These are phyloP conservation scores for Apiospora malaysiana DNA, from an alignment of 2,329 filamentous ascomycete genomes.

Conservation along the genomic window DNA sequence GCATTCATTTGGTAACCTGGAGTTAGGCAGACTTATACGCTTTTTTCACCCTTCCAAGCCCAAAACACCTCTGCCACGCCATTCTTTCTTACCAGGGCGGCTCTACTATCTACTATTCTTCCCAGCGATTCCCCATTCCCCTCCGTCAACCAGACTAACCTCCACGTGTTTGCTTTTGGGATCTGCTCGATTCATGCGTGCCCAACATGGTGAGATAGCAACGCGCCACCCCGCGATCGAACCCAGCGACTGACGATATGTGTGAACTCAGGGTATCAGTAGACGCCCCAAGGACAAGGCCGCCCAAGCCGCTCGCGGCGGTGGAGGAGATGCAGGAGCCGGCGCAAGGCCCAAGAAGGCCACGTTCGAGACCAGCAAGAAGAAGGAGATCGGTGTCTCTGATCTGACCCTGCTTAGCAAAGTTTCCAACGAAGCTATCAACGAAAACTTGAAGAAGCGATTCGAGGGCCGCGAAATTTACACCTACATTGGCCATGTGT, in stretches of 20 bases:
- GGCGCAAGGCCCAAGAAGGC: conserved; percentile 86
- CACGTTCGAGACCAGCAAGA: conserved; percentile 93
- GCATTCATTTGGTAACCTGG: conserved; percentile 9
- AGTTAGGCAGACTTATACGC: conserved; percentile 16
- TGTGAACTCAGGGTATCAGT: conserved; percentile 51
- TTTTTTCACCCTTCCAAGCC: conserved; percentile 4
- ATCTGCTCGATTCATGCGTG: conserved; percentile 35
- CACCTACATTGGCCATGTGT: conserved; percentile 98
- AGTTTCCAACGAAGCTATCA: conserved; percentile 98
- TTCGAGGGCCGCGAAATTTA: conserved; percentile 99
- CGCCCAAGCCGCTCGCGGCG: conserved; percentile 48
- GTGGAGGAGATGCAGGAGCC: conserved; percentile 43
- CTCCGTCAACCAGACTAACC: conserved; percentile 12
- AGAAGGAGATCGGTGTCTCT: conserved; percentile 98
- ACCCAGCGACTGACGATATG: conserved; percentile 19
- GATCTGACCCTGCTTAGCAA: conserved; percentile 98
- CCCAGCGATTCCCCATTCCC: background rate
- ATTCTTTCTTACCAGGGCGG: background rate
- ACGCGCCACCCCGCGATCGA: conserved; percentile 6
- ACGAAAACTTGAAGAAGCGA: conserved; percentile 97
- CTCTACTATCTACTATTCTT: background rate
- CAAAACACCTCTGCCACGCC: background rate
- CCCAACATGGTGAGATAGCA: conserved; percentile 32
- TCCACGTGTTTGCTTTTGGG: conserved; percentile 25
- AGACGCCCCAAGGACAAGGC: conserved; percentile 55